Evolutionary conservation across 441 rosid genomes (phyloP).

Genomic region (Pelargonium myrrhifolium): DNA sequence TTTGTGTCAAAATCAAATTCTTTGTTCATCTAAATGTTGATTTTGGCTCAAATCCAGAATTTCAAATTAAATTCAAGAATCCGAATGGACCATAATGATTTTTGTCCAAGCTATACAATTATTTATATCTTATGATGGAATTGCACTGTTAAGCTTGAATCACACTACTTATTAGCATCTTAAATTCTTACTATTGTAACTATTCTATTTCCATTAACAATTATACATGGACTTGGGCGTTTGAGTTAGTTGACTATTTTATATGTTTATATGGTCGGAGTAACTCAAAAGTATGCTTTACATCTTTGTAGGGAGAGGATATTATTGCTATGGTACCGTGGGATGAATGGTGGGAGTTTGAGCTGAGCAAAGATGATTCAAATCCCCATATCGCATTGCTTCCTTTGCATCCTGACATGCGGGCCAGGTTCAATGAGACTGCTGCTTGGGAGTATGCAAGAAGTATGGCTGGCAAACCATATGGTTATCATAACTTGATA

Average conservation of each 20-base stretch:
- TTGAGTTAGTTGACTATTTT: neutral
- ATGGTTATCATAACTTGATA: constrained; percentile 94
- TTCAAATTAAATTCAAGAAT: no score
- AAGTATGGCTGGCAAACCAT: constrained; percentile 78
- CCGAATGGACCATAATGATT: neutral
- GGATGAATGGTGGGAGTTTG: constrained; percentile 99
- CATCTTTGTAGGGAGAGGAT: constrained; percentile 64
- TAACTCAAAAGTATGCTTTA: neutral
- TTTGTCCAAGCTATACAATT: neutral
- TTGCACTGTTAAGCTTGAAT: neutral
- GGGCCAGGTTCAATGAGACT: constrained; percentile 77
- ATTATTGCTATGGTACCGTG: constrained; percentile 71
- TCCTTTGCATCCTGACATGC: constrained; percentile 80
- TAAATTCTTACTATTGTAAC: no score
- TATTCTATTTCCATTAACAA: neutral
- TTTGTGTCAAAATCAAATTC: no score
- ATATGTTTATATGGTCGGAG: neutral
- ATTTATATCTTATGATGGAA: neutral
- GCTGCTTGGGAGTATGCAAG: constrained; percentile 97
- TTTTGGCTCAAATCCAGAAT: no score
- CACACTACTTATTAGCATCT: neutral
- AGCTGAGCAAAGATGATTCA: constrained; percentile 70
- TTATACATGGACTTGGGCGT: neutral
- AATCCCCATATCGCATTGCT: constrained; percentile 88
- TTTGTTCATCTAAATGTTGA: no score